phyloP scores from a whole-genome alignment of 306 rosid species.

The Comarum palustre region DNA sequence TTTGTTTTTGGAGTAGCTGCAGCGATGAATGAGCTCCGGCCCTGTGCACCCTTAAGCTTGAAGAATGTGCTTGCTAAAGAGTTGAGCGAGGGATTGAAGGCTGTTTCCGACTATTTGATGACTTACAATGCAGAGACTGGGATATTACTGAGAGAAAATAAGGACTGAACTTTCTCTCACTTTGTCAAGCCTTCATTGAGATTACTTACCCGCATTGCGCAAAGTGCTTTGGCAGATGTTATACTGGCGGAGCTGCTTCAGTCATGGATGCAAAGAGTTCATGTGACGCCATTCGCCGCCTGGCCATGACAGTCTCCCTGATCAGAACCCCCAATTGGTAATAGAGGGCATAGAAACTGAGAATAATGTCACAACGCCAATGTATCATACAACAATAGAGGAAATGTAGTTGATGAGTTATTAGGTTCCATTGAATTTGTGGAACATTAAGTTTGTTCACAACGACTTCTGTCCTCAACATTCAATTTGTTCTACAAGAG shows the following conservation, averaged over 20 bases:
- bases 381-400: neutral
- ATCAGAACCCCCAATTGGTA: slow-evolving; percentile 48
- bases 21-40: slow-evolving; percentile 92
- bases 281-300: slow-evolving; percentile 62
- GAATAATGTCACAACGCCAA: slow-evolving; percentile 17
- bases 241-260: slow-evolving; percentile 65
- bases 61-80: slow-evolving; percentile 73
- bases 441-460: neutral
- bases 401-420: neutral
- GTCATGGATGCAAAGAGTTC: slow-evolving; percentile 67
- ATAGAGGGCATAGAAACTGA: slow-evolving; percentile 35
- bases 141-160: slow-evolving; percentile 52
- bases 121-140: slow-evolving; percentile 62
- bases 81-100: slow-evolving; percentile 66
- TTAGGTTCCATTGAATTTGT: neutral
- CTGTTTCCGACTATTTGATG: slow-evolving; percentile 72
- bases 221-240: slow-evolving; percentile 88
- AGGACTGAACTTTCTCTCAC: slow-evolving; percentile 86
- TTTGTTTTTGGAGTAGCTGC: slow-evolving; percentile 90
- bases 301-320: slow-evolving; percentile 49
- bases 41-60: slow-evolving; percentile 85
- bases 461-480: neutral
- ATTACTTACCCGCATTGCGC: slow-evolving; percentile 85
- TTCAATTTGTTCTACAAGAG: neutral
- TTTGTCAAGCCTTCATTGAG: slow-evolving; percentile 87